Evolutionary conservation across 371 early-diverging fungal species (phyloP).

Genomic region (Mortierella sp.): DNA sequence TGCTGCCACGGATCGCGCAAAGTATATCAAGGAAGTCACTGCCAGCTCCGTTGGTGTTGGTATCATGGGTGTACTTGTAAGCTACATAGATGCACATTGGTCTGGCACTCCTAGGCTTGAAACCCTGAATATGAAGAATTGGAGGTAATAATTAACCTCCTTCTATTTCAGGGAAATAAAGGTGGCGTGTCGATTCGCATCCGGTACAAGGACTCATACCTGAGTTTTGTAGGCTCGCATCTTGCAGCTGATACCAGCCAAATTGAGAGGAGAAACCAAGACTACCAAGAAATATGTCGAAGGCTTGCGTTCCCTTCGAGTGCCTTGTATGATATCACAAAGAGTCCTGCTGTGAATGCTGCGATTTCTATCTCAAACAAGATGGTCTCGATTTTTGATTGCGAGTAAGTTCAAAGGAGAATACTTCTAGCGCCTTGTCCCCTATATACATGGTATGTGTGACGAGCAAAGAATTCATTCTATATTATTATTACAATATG

Average conservation of each 20-base stretch:
- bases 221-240: slow-evolving; percentile 92
- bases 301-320: slow-evolving; percentile 72
- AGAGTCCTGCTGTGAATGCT: slow-evolving; percentile 38
- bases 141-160: neutral
- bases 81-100: slow-evolving; percentile 2
- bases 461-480: neutral
- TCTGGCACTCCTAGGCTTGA: too few relatives aligned
- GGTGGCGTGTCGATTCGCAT: slow-evolving; percentile 90
- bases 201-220: slow-evolving; percentile 81
- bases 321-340: slow-evolving; percentile 57
- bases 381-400: slow-evolving; percentile 71
- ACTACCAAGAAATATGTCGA: slow-evolving; percentile 86
- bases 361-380: slow-evolving; percentile 22
- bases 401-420: slow-evolving; percentile 67
- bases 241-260: slow-evolving; percentile 88
- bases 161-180: slow-evolving; percentile 86
- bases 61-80: slow-evolving; percentile 84
- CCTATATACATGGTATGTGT: too few relatives aligned
- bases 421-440: neutral
- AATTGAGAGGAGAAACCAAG: slow-evolving; percentile 89
- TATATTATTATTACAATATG: neutral
- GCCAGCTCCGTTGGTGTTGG: slow-evolving; percentile 79
- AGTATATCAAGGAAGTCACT: slow-evolving; percentile 70
- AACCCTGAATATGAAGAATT: neutral
- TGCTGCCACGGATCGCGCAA: slow-evolving; percentile 66